Conservation (phyloP, 805 yeast species). For the Blastobotrys muscicola region DNA sequence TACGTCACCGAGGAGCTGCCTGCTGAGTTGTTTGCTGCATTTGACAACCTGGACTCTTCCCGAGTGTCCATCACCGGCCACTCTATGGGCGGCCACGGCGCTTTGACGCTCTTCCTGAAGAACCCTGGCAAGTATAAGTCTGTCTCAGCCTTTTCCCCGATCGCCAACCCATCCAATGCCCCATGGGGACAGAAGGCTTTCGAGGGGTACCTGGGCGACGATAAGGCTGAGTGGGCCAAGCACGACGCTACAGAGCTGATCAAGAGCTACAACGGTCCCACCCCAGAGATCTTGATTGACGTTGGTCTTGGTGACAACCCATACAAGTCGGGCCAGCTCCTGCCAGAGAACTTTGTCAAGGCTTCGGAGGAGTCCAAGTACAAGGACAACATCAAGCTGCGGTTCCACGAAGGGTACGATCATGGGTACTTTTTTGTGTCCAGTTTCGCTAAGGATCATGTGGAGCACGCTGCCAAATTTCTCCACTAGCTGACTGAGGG, state of each 20-base stretch:
- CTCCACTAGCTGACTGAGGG: conserved; percentile 18
- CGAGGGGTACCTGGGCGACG: conserved; percentile 59
- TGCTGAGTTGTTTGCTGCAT: conserved; percentile 35
- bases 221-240: conserved; percentile 52
- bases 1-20: conserved; percentile 73
- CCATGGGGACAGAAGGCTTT: conserved; percentile 91
- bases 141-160: conserved; percentile 87
- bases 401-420: conserved; percentile 73
- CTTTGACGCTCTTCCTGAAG: conserved; percentile 57
- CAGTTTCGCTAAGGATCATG: conserved; percentile 71
- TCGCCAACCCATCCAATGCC: conserved; percentile 63
- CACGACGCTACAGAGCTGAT: conserved; percentile 83
- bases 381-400: conserved; percentile 49
- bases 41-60: conserved; percentile 40
- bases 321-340: conserved; percentile 51
- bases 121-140: conserved; percentile 68
- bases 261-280: conserved; percentile 42
- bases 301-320: conserved; percentile 76
- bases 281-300: conserved; percentile 64
- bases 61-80: conserved; percentile 83
- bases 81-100: conserved; percentile 98
- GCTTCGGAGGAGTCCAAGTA: conserved; percentile 54
- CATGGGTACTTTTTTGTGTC: conserved; percentile 85
- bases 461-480: conserved; percentile 74
- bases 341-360: conserved; percentile 60